Conservation (phyloP, 1,139 yeast genomes). For the Candida buenavistaensis region DNA sequence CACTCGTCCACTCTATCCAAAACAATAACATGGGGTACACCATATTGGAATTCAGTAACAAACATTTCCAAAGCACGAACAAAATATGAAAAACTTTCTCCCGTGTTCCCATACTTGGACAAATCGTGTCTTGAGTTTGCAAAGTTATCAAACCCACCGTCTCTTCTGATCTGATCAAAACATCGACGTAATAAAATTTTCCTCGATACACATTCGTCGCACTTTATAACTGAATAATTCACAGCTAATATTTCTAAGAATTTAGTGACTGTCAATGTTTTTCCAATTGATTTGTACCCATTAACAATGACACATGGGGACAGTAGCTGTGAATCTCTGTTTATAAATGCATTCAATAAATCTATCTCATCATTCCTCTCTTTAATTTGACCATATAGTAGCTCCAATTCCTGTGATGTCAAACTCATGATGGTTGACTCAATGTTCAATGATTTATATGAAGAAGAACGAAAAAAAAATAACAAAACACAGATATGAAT, state of each 20-base stretch:
- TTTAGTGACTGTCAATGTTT: conserved; percentile 30
- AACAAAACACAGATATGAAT: no score
- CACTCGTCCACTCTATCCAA: conserved; percentile 61
- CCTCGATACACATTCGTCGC: conserved; percentile 44
- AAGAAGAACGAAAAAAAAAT: no score
- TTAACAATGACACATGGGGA: conserved; percentile 35
- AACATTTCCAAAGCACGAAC: conserved; percentile 40
- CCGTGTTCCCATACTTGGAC: conserved; percentile 20
- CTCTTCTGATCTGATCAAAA: conserved; percentile 27
- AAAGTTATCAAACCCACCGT: conserved; percentile 26
- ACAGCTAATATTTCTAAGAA: conserved; percentile 25
- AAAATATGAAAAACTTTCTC: conserved; percentile 53
- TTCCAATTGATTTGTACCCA: conserved; percentile 45
- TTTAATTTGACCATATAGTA: conserved; percentile 10
- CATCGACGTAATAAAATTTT: conserved; percentile 41
- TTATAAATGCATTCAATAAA: conserved; percentile 25
- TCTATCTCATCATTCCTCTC: conserved; percentile 25
- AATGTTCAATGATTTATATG: no score
- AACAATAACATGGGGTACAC: conserved; percentile 49
- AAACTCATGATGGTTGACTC: conserved; percentile 11
- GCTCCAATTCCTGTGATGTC: conserved; percentile 7
- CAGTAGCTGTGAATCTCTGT: conserved; percentile 22
- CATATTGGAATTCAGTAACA: conserved; percentile 28
- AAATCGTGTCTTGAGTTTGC: conserved; percentile 15
- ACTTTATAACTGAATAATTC: conserved; percentile 28